phyloP scores from a whole-genome alignment of 139 green algal genomes.

The Micromonas pusilla region DNA sequence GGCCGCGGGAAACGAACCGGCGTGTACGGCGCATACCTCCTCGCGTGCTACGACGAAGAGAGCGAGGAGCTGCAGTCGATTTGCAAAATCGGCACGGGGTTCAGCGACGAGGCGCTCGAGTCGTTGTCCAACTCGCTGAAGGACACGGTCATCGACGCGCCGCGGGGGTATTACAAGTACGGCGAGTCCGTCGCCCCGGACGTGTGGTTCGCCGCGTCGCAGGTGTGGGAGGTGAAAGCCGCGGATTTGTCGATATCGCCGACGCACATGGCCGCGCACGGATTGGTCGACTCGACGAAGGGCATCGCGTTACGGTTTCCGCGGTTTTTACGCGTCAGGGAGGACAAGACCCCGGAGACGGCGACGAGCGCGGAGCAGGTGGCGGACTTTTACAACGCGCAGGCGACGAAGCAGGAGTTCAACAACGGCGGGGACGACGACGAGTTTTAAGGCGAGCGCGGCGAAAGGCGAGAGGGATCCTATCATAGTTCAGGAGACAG shows the following conservation, averaged over 20 bases:
- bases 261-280: conserved; percentile 74
- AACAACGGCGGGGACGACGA: background rate
- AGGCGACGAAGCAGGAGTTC: conserved; percentile 53
- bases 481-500: background rate
- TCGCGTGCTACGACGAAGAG: conserved; percentile 83
- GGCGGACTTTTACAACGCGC: conserved; percentile 76
- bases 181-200: conserved; percentile 44
- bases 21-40: conserved; percentile 87
- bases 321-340: conserved; percentile 65
- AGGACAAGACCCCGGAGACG: conserved; percentile 88
- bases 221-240: conserved; percentile 92
- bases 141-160: conserved; percentile 51
- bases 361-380: conserved; percentile 79
- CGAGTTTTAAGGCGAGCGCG: background rate
- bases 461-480: background rate
- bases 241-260: conserved; percentile 92
- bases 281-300: conserved; percentile 67
- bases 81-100: conserved; percentile 93
- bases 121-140: conserved; percentile 61
- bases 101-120: conserved; percentile 79
- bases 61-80: conserved; percentile 84
- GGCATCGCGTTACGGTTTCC: conserved; percentile 45
- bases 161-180: conserved; percentile 67
- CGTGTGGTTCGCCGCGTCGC: conserved; percentile 85
- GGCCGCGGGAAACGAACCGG: conserved; percentile 68